A percentile compares a stretch with the other conserved stretches of the same genome.
Conservation (phyloP, 2,329 filamentous ascomycete species). For the Rhinocladiella mackenziei region DNA sequence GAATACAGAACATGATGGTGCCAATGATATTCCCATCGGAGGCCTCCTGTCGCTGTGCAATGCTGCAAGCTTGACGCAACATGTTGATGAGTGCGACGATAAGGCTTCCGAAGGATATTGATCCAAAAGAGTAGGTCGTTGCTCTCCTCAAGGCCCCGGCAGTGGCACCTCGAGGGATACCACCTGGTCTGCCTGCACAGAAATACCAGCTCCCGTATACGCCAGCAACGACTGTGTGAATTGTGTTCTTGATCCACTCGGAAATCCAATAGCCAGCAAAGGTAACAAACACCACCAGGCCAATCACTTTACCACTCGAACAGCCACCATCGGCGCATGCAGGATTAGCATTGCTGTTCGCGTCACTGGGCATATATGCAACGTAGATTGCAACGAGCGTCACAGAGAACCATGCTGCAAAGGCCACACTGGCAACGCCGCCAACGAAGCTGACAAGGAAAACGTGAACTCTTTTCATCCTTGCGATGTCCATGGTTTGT, state of each 20-base stretch:
- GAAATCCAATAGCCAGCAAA: constrained; percentile 94
- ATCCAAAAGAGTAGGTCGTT: constrained; percentile 87
- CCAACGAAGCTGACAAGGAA: constrained; percentile 82
- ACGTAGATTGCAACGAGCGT: constrained; percentile 84
- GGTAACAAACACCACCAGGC: constrained; percentile 78
- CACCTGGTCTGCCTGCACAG: constrained; percentile 55
- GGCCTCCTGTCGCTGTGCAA: constrained; percentile 65
- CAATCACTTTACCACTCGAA: constrained; percentile 72
- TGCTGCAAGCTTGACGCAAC: constrained; percentile 73
- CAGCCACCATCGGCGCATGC: constrained; percentile 57
- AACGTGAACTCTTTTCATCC: constrained; percentile 71
- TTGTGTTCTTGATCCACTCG: constrained; percentile 89
- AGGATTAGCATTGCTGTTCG: constrained; percentile 45
- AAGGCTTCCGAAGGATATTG: constrained; percentile 80
- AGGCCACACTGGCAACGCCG: constrained; percentile 68
- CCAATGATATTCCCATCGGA: constrained; percentile 66
- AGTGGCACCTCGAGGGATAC: constrained; percentile 73
- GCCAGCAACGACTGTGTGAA: constrained; percentile 81
- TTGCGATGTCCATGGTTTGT: constrained; percentile 79
- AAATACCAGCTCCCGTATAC: constrained; percentile 96
- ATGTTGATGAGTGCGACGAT: constrained; percentile 84
- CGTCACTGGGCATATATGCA: constrained; percentile 65
- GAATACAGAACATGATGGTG: constrained; percentile 64
- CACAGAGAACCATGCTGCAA: constrained; percentile 80
- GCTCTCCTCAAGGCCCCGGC: constrained; percentile 77